phyloP scores from a whole-genome alignment of 2,329 filamentous ascomycete genomes.

The Orbilia brochopaga region DNA sequence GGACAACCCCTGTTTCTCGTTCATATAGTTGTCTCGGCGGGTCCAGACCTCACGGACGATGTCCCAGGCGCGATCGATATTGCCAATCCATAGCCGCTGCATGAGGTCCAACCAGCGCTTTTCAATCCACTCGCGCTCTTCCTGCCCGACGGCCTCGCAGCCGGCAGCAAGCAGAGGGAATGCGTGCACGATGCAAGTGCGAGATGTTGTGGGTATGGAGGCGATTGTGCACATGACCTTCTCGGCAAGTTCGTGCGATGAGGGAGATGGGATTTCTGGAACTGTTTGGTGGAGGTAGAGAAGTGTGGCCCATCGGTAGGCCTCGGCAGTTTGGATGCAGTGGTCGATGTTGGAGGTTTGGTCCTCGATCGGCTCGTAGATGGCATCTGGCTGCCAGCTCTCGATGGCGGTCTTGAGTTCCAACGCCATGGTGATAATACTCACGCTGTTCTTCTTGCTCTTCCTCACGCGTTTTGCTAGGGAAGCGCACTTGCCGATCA shows the following conservation, averaged over 20 bases:
- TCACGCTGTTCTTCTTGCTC: constrained; percentile 63
- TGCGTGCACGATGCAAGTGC: constrained; percentile 72
- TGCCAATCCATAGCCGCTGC: constrained; percentile 69
- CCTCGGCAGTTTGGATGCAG: constrained; percentile 68
- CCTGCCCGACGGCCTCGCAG: constrained; percentile 66
- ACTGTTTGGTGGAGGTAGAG: constrained; percentile 72
- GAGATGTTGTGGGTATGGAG: constrained; percentile 68
- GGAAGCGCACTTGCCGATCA: constrained; percentile 70
- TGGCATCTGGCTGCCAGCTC: constrained; percentile 66
- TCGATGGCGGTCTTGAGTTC: constrained; percentile 68
- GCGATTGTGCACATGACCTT: constrained; percentile 68
- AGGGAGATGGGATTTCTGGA: constrained; percentile 69
- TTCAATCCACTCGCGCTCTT: constrained; percentile 70
- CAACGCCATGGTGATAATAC: constrained; percentile 66
- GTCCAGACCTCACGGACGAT: constrained; percentile 72
- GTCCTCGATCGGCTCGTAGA: constrained; percentile 68
- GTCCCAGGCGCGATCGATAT: constrained; percentile 70
- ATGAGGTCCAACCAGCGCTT: constrained; percentile 69
- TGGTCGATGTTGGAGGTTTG: constrained; percentile 67
- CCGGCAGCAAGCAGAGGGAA: constrained; percentile 72
- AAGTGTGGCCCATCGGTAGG: constrained; percentile 71
- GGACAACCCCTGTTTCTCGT: constrained; percentile 27
- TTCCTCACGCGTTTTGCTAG: constrained; percentile 69
- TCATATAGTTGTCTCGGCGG: constrained; percentile 64
- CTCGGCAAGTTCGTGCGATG: constrained; percentile 67